phyloP scores from a whole-genome alignment of 345 rosid species.

The Populus deltoides region DNA sequence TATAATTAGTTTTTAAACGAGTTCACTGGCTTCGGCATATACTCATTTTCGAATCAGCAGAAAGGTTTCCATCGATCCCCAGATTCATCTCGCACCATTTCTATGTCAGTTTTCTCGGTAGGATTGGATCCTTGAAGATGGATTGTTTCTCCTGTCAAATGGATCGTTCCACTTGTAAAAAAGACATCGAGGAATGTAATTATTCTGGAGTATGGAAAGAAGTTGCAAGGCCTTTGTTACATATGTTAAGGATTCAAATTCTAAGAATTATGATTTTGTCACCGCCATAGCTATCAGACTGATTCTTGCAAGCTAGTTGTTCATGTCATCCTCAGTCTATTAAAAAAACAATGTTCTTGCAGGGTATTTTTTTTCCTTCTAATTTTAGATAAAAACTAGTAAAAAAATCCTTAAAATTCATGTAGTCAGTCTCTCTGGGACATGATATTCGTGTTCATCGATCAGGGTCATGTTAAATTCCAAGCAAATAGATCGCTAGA shows the following conservation, averaged over 20 bases:
- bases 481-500: too few species aligned
- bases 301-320: too few species aligned
- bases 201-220: slow-evolving; percentile 2
- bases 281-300: too few species aligned
- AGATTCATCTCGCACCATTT: slow-evolving; percentile 9
- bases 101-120: slow-evolving; percentile 18
- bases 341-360: too few species aligned
- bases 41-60: not conserved
- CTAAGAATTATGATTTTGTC: not conserved
- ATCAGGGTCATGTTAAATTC: too few species aligned
- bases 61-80: not conserved
- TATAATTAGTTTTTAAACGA: slow-evolving; percentile 17
- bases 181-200: slow-evolving; percentile 14
- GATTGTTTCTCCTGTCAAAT: slow-evolving; percentile 18
- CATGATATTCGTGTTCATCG: too few species aligned
- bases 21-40: slow-evolving; percentile 11
- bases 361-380: too few species aligned
- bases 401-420: too few species aligned
- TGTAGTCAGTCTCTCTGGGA: too few species aligned
- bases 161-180: slow-evolving; percentile 20
- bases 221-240: slow-evolving; percentile 2
- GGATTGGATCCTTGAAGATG: slow-evolving; percentile 20
- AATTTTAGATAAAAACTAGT: too few species aligned
- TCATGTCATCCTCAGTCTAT: too few species aligned
- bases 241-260: not conserved